Evolutionary conservation across 208 protist species (phyloP), one percentile per base, ranked within the genome.

Genomic region (Lotmaria passim): DNA sequence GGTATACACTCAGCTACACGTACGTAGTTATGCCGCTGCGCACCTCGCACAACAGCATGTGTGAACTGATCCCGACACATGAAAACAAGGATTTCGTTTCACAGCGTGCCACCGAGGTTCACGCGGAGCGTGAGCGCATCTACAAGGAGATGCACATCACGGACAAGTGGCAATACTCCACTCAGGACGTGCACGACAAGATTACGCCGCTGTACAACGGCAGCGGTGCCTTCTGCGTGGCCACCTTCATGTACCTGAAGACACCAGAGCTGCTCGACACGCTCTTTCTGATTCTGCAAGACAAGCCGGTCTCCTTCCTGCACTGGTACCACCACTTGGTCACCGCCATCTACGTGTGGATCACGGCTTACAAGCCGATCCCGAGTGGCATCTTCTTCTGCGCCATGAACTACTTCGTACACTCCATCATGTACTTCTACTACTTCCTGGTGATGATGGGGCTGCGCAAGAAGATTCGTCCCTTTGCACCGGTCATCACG

Each of bases 351-450:
- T 97, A 89, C 79, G 97, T 88, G 70, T 97, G 90, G 92, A 70
- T 92, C 58, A 83, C 87, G 1, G 89, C 78, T 19, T 60, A 68
- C 55, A 41, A 34, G 15, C 50, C 68, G 0, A 82, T 84, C 21
- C 69, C 69, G 21, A 73, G 62, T 63, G 87, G 85, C n/a, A 36
- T 93, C 47, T 89, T 77, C 69, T 98, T 95, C 60, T 81, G 82
- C n/a, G 67, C 80, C 6, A 96, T 97, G 91, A 98, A 98, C 75
- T 93, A 89, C 70, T 74, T 62, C 14, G 93, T 98, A 5, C 94
- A 98, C 83, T 73, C 89, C n/a, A 78, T 97, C 78, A 98, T 98
- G 93, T 98, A 98, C 79, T 86, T 83, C 14, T 98, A 97, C 75
- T 98, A 98, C 80, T 87, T 89, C 56, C 30, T 94, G 43, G 70